These are phyloP conservation scores for Daldinia decipiens DNA, from an alignment of 495 filamentous ascomycete species.

Conservation along the genomic window DNA sequence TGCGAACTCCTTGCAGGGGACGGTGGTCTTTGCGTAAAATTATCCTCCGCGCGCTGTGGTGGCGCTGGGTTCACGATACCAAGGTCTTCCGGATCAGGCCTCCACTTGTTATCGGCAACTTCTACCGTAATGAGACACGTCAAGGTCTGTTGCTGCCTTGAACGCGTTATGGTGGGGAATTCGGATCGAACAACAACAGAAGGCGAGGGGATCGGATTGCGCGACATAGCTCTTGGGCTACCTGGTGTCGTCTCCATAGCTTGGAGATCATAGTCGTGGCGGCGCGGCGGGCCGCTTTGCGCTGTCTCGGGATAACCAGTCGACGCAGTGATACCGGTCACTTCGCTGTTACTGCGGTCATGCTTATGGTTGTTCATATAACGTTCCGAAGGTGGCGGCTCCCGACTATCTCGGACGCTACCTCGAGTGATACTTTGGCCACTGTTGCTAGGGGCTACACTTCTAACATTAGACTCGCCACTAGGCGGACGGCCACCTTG, in stretches of 20 bases:
- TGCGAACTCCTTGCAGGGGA: slow-evolving; percentile 61
- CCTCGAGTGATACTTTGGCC: slow-evolving; percentile 47
- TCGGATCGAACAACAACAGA: slow-evolving; percentile 93
- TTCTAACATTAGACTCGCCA: slow-evolving; percentile 58
- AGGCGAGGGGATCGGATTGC: slow-evolving; percentile 91
- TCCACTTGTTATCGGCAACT: slow-evolving; percentile 93
- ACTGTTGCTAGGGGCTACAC: slow-evolving; percentile 47
- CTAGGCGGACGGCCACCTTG: slow-evolving; percentile 61
- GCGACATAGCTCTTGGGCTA: slow-evolving; percentile 75
- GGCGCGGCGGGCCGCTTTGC: slow-evolving; percentile 67
- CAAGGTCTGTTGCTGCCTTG: slow-evolving; percentile 92
- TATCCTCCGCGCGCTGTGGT: slow-evolving; percentile 58
- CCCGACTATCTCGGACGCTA: slow-evolving; percentile 67
- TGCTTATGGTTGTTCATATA: slow-evolving; percentile 73
- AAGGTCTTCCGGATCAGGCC: slow-evolving; percentile 83
- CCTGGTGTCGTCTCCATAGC: slow-evolving; percentile 91
- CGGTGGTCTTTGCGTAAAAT: slow-evolving; percentile 56
- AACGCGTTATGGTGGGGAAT: slow-evolving; percentile 92
- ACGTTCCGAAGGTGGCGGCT: slow-evolving; percentile 67
- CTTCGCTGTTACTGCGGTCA: slow-evolving; percentile 74
- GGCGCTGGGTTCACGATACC: slow-evolving; percentile 65
- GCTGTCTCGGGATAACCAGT: slow-evolving; percentile 77
- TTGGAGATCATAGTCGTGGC: slow-evolving; percentile 95
- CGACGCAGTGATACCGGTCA: slow-evolving; percentile 77
- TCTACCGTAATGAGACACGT: slow-evolving; percentile 96